phyloP scores from a whole-genome alignment of 73 alveolate species.

The Tetrahymena elliotti region DNA sequence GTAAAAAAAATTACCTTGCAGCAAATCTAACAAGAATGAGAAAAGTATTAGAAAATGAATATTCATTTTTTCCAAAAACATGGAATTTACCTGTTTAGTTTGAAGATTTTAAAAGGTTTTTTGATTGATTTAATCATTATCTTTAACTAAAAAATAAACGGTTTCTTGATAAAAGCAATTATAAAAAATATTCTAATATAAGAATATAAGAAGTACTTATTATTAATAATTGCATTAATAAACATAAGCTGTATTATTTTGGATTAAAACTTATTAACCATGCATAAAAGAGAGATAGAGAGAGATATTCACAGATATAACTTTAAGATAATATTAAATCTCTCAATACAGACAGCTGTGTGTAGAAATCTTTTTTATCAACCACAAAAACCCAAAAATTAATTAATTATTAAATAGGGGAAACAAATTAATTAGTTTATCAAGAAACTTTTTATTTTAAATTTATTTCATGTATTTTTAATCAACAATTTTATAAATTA shows the following conservation, averaged over 20 bases:
- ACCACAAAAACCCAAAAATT: neutral
- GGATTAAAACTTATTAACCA: neutral
- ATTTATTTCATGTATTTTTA: no score
- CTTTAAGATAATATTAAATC: neutral
- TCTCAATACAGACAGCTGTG: neutral
- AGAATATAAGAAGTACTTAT: no score
- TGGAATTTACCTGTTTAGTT: constrained; percentile 65
- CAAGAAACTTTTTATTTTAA: neutral
- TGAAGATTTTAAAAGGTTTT: constrained; percentile 34
- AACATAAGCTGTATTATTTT: neutral
- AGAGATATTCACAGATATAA: neutral
- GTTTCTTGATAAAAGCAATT: neutral
- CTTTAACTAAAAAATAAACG: neutral
- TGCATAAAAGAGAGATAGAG: neutral
- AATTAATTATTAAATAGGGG: neutral
- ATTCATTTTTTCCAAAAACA: constrained; percentile 76
- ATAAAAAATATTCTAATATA: no score
- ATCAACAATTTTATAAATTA: neutral
- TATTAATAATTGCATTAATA: neutral
- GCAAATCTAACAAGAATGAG: constrained; percentile 56
- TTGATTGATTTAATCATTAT: no score
- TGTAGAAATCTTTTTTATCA: neutral
- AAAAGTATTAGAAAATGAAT: constrained; percentile 61
- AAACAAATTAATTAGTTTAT: no score
- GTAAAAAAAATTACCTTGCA: constrained; percentile 59